Evolutionary conservation across 371 early-diverging fungal species (phyloP).

Genomic region (Circinella minor): DNA sequence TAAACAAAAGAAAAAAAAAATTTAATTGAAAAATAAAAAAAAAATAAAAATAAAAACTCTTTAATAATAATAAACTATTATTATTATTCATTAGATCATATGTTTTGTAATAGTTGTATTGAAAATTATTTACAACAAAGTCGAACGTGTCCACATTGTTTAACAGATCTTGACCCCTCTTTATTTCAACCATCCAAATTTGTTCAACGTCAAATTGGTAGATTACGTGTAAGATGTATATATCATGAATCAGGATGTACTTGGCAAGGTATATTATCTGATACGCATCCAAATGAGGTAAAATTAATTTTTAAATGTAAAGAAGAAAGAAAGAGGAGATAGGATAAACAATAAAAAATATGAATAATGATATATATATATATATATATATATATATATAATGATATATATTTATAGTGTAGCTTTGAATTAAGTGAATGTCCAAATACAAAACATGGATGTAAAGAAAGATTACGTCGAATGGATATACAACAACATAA

Average conservation of each 20-base stretch:
- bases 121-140: conserved; percentile 35
- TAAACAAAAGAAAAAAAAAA: conserved; percentile 16
- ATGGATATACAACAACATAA: conserved; percentile 34
- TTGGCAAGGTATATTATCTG: conserved; percentile 48
- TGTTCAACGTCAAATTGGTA: conserved; percentile 47
- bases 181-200: conserved; percentile 51
- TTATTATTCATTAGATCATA: conserved; percentile 40
- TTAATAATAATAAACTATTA: not conserved
- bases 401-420: conserved; percentile 45
- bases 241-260: conserved; percentile 42
- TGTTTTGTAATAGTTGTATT: conserved; percentile 52
- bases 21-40: not conserved
- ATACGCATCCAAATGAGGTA: conserved; percentile 43
- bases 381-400: no score
- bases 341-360: not conserved
- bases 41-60: not conserved
- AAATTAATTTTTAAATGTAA: not conserved
- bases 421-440: conserved; percentile 31
- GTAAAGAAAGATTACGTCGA: conserved; percentile 28
- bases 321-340: not conserved
- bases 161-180: conserved; percentile 28
- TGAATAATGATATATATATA: no score
- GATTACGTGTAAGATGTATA: conserved; percentile 43
- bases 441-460: conserved; percentile 47
- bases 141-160: conserved; percentile 32